phyloP scores from a whole-genome alignment of 129 eudicot species.

The Rutidosis leptorrhynchoides region DNA sequence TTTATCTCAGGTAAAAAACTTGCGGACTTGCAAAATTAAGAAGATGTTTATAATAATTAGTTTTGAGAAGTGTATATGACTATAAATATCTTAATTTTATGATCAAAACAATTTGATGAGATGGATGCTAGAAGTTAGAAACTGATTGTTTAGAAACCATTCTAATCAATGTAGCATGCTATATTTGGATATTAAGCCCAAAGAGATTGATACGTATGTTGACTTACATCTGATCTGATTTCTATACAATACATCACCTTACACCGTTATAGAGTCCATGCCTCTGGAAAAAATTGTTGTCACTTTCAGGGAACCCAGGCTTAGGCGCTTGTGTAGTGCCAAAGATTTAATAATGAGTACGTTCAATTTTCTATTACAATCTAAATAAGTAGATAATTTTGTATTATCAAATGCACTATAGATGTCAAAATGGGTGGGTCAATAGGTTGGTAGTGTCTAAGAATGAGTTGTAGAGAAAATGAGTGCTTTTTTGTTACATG shows the following conservation, averaged over 20 bases:
- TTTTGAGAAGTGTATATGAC: no score
- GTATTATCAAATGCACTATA: no score
- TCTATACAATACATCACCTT: conserved; percentile 90
- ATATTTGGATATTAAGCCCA: conserved; percentile 49
- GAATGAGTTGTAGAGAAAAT: no score
- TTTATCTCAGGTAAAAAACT: background rate
- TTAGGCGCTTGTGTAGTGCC: conserved; percentile 95
- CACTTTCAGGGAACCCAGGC: conserved; percentile 74
- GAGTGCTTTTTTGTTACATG: no score
- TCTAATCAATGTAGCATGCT: no score
- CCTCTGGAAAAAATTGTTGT: conserved; percentile 91
- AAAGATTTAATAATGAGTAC: conserved; percentile 46
- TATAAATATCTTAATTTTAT: background rate
- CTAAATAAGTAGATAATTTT: no score
- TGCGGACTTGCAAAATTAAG: background rate
- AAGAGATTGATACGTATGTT: conserved; percentile 91
- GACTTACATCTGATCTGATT: conserved; percentile 92
- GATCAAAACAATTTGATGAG: background rate
- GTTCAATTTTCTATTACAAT: background rate
- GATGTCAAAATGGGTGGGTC: background rate
- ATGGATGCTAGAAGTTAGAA: background rate
- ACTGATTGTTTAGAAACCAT: background rate
- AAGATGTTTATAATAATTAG: no score
- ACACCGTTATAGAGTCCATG: conserved; percentile 88
- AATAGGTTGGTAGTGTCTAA: background rate